A percentile compares a stretch with the other conserved stretches of the same genome.
Conservation (phyloP, 805 yeast species). For the Priceomyces medius region DNA sequence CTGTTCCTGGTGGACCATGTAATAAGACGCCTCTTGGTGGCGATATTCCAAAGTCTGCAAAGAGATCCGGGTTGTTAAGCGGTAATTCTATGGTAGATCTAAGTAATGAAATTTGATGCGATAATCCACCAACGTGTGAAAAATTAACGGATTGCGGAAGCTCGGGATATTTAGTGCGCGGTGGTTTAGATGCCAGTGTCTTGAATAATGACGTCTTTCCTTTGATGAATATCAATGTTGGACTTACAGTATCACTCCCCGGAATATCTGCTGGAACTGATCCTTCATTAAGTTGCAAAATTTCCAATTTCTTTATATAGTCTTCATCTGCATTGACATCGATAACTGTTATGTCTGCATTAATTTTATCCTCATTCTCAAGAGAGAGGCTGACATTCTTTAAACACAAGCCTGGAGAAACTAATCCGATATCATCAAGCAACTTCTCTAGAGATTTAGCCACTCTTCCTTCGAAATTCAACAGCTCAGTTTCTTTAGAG, state of each 20-base stretch:
- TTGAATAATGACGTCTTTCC: slow-evolving; percentile 1
- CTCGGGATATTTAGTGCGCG: slow-evolving; percentile 38
- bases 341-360: slow-evolving; percentile 21
- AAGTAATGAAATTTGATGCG: slow-evolving; percentile 57
- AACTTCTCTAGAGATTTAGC: slow-evolving; percentile 36
- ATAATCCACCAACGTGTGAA: slow-evolving; percentile 73
- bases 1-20: slow-evolving; percentile 98
- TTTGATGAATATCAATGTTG: slow-evolving; percentile 45
- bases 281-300: neutral
- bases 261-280: slow-evolving; percentile 5
- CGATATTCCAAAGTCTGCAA: slow-evolving; percentile 78
- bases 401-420: slow-evolving; percentile 55
- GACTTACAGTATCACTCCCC: slow-evolving; percentile 38
- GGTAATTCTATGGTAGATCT: slow-evolving; percentile 77
- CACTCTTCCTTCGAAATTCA: slow-evolving; percentile 7
- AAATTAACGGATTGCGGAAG: slow-evolving; percentile 48
- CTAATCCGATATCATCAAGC: slow-evolving; percentile 55
- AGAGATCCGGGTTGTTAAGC: slow-evolving; percentile 69
- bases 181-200: slow-evolving; percentile 4
- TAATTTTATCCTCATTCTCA: slow-evolving; percentile 15
- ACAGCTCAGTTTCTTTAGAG: slow-evolving; percentile 3
- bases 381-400: slow-evolving; percentile 17
- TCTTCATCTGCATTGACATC: slow-evolving; percentile 22
- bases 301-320: neutral
- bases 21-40: slow-evolving; percentile 93